Percentiles rank a stretch among this genome's conserved stretches.
phyloP scores from a whole-genome alignment of 371 early-diverging fungal species.

The Parasitella parasitica region DNA sequence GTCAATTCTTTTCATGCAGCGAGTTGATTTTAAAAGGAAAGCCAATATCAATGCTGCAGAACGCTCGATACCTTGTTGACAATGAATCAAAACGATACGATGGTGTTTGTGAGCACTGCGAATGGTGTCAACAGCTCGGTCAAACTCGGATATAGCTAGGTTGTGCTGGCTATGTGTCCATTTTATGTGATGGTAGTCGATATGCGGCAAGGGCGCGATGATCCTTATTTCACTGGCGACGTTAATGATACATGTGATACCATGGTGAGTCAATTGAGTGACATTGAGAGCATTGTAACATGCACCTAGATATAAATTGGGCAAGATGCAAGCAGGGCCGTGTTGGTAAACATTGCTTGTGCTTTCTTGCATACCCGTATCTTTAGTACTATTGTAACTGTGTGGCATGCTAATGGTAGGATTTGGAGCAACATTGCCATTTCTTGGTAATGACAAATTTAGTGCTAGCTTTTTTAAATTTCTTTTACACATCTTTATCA shows the following conservation, averaged over 20 bases:
- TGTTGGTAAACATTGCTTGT: conserved; percentile 17
- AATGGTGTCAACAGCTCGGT: conserved; percentile 21
- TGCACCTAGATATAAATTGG: conserved; percentile 71
- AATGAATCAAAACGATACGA: conserved; percentile 23
- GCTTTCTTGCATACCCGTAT: not conserved
- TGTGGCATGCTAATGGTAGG: not conserved
- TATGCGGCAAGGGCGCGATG: not conserved
- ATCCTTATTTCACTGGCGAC: conserved; percentile 68
- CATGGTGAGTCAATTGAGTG: conserved; percentile 35
- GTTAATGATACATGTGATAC: conserved; percentile 64
- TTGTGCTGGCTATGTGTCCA: conserved; percentile 37
- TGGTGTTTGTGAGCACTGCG: conserved; percentile 11
- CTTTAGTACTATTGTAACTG: not conserved
- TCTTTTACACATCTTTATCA: not conserved
- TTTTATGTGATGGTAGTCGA: conserved; percentile 29
- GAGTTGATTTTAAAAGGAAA: conserved; percentile 22
- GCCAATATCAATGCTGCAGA: conserved; percentile 37
- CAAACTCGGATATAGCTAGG: conserved; percentile 25
- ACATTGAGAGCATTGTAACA: conserved; percentile 53
- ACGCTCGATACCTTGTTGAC: conserved; percentile 34
- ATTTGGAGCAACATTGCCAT: not conserved
- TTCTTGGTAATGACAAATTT: not conserved
- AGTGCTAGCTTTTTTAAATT: conserved; percentile 11
- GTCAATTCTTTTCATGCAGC: not conserved
- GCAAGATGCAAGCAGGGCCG: conserved; percentile 66